These are phyloP conservation scores for Russula sp. DNA, from an alignment of 768 basidiomycete species.

Conservation along the genomic window DNA sequence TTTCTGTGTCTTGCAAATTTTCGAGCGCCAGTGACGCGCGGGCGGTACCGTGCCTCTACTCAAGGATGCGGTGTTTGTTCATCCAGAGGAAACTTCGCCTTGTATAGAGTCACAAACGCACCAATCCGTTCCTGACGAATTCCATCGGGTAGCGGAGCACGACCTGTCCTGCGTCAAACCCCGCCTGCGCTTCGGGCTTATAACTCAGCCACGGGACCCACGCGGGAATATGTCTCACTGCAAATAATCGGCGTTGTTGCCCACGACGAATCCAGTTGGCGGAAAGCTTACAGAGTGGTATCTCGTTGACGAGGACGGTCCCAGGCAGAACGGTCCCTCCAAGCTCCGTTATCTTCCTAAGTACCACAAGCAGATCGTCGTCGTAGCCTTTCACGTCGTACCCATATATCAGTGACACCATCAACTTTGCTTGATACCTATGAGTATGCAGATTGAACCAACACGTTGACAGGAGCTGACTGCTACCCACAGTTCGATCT, in stretches of 20 bases:
- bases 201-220: constrained; percentile 12
- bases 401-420: constrained; percentile 8
- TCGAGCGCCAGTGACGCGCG: constrained; percentile 7
- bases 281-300: not conserved
- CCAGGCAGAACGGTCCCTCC: constrained; percentile 4
- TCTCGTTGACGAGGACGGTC: constrained; percentile 8
- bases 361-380: constrained; percentile 1
- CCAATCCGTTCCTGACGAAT: constrained; percentile 6
- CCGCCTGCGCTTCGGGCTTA: not conserved
- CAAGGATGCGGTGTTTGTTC: not conserved
- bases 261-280: too few relatives aligned
- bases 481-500: not conserved
- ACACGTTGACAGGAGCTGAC: not conserved
- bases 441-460: not conserved
- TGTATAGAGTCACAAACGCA: not conserved
- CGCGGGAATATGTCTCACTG: constrained; percentile 7
- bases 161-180: constrained; percentile 6
- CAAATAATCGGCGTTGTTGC: not conserved
- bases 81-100: not conserved
- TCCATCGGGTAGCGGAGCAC: constrained; percentile 8
- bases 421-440: constrained; percentile 7
- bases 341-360: constrained; percentile 8
- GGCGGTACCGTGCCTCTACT: constrained; percentile 5
- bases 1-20: constrained; percentile 5
- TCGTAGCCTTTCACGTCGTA: constrained; percentile 6